Base-by-base conservation (phyloP, 1,139 yeast genomes). In the Nakaseomyces delphensis region DNA sequence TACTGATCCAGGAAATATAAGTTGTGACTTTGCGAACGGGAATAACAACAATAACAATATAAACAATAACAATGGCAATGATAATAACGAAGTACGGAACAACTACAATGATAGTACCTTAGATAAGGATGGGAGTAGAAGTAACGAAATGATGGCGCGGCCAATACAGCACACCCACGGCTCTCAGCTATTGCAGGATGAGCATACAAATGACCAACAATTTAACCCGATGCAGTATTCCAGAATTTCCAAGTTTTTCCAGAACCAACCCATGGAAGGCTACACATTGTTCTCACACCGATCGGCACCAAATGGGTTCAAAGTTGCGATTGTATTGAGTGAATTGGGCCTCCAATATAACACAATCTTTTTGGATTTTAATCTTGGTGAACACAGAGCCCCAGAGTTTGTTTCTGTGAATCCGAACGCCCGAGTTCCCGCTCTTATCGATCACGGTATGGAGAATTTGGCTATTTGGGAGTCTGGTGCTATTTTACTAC, bases 271-370 rank as follows among this genome's bases (percentile, higher is more conserved):
- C 3, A 66, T 76, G 16, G 85, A 81, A 49, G 97, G 96, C 2
- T 85, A 76, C 62, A 85, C 96, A 2, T 69, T 89, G 41, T 86
- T 89, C 57, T 80, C 93, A 16, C 96, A 89, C 64, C 69, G 95
- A 56, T 83, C 94, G 8, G 96, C 96, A 1, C 97, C 97, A 23
- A 89, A 89, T 64, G 97, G 96, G 7, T 91, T 87, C 72, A 89
- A 89, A 63, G 95, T 91, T 16, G 96, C 97, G 16, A 87, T 87
- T 41, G 83, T 87, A 36, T 70, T 91, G 47, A 77, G 89, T 42
- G 97, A 89, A 62, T 73, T 91, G 51, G 83, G 83, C 45, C 73
- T 83, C 54, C 76, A 76, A 33, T 89, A 83, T 66, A 79, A 79
- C 55, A 87, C 96, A 6, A 79, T 89, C 48, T 83, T 86, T 56